Percentiles rank a stretch among this genome's conserved stretches.
phyloP scores from a whole-genome alignment of 805 yeast genomes.

The Yarrowia alimentaria region DNA sequence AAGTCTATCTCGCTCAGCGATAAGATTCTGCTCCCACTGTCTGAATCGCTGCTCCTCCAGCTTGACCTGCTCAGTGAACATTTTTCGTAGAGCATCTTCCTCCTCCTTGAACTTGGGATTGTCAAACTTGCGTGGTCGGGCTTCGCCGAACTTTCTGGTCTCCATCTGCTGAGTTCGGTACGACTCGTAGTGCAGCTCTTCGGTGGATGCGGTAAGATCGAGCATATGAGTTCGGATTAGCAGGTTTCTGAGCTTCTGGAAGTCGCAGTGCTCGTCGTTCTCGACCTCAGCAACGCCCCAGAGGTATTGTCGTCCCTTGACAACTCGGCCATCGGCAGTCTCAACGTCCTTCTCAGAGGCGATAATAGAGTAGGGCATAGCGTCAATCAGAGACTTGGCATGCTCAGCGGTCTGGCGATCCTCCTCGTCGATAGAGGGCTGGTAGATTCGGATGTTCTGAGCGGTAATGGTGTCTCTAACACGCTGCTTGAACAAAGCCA shows the following conservation, averaged over 20 bases:
- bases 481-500: conserved; percentile 52
- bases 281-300: conserved; percentile 91
- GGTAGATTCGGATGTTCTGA: conserved; percentile 58
- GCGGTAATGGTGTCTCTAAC: conserved; percentile 52
- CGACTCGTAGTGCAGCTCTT: conserved; percentile 64
- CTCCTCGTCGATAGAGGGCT: conserved; percentile 47
- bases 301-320: conserved; percentile 71
- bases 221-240: conserved; percentile 69
- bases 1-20: conserved; percentile 88
- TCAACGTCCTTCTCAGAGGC: conserved; percentile 56
- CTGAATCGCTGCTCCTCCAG: conserved; percentile 95
- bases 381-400: conserved; percentile 35
- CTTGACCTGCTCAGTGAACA: conserved; percentile 94
- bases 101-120: conserved; percentile 96
- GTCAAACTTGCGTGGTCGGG: conserved; percentile 44
- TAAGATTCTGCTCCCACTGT: conserved; percentile 97
- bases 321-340: conserved; percentile 48
- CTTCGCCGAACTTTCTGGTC: conserved; percentile 47
- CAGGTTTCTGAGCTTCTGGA: conserved; percentile 58
- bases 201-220: conserved; percentile 75
- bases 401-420: conserved; percentile 34
- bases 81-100: conserved; percentile 88
- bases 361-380: conserved; percentile 69
- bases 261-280: conserved; percentile 75
- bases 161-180: conserved; percentile 61